Evolutionary conservation across 805 yeast species (phyloP).

Genomic region (Cyberlindnera americana): DNA sequence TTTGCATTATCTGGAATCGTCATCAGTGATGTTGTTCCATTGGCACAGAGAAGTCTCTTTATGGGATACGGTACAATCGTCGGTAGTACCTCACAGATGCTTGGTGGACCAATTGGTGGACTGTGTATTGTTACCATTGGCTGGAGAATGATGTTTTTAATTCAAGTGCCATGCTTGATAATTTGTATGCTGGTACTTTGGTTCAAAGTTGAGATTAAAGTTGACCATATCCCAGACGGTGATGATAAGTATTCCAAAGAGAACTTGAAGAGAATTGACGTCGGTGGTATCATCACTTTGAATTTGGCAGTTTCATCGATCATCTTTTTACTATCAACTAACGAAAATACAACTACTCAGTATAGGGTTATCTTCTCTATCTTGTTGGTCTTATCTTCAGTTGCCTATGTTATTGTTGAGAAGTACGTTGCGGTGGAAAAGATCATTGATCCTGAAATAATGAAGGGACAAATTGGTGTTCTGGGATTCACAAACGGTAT

Average conservation of each 20-base stretch:
- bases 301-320: slow-evolving; percentile 33
- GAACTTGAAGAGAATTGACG: slow-evolving; percentile 37
- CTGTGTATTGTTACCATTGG: slow-evolving; percentile 36
- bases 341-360: slow-evolving; percentile 13
- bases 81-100: slow-evolving; percentile 37
- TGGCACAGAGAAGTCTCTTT: slow-evolving; percentile 49
- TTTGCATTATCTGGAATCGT: slow-evolving; percentile 48
- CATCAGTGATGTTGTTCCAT: slow-evolving; percentile 52
- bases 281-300: slow-evolving; percentile 38
- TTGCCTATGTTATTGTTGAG: slow-evolving; percentile 33
- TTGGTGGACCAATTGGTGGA: slow-evolving; percentile 45
- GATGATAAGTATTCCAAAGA: slow-evolving; percentile 29
- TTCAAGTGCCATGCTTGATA: slow-evolving; percentile 38
- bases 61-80: slow-evolving; percentile 47
- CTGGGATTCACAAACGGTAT: slow-evolving; percentile 36
- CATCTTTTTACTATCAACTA: slow-evolving; percentile 33
- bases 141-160: slow-evolving; percentile 43
- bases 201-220: slow-evolving; percentile 32
- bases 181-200: slow-evolving; percentile 21
- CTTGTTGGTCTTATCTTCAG: slow-evolving; percentile 12
- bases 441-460: slow-evolving; percentile 37
- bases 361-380: slow-evolving; percentile 15
- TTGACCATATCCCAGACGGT: slow-evolving; percentile 27
- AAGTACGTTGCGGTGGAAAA: slow-evolving; percentile 35
- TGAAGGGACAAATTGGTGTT: slow-evolving; percentile 37